Evolutionary conservation across 2,329 filamentous ascomycete genomes (phyloP).

Genomic region (Phaeosphaeria sp.): DNA sequence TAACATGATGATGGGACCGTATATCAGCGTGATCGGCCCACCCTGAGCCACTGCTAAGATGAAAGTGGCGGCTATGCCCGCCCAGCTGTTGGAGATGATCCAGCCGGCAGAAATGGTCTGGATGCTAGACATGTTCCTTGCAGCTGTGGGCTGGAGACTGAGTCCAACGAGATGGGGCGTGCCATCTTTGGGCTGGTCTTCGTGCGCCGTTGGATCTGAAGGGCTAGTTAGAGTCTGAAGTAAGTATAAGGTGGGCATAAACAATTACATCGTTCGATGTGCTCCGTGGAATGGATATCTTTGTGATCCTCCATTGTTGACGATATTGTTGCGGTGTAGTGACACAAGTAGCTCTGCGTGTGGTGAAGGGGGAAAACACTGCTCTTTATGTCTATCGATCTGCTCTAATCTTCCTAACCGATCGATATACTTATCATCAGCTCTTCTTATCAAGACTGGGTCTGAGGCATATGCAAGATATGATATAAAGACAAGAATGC

Average conservation of each 20-base stretch:
- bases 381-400: background rate
- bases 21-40: conserved; percentile 17
- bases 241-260: background rate
- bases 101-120: conserved; percentile 23
- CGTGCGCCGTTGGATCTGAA: conserved; percentile 2
- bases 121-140: conserved; percentile 16
- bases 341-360: background rate
- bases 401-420: too few relatives aligned
- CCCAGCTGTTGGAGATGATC: conserved; percentile 26
- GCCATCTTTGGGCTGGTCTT: conserved; percentile 10
- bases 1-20: conserved; percentile 22
- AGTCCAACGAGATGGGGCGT: conserved; percentile 13
- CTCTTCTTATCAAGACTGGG: background rate
- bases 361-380: background rate
- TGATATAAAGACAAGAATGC: background rate
- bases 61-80: conserved; percentile 21
- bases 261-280: conserved; percentile 3
- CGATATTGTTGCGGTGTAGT: background rate
- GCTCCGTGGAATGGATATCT: background rate
- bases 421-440: background rate
- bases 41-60: conserved; percentile 18
- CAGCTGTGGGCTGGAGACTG: conserved; percentile 6
- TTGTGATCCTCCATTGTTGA: conserved; percentile 1
- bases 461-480: background rate
- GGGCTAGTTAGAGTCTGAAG: background rate